Evolutionary conservation across 108 stramenopile species (phyloP), one percentile per base, ranked within the genome.

Genomic region (Epithemia pelagica): DNA sequence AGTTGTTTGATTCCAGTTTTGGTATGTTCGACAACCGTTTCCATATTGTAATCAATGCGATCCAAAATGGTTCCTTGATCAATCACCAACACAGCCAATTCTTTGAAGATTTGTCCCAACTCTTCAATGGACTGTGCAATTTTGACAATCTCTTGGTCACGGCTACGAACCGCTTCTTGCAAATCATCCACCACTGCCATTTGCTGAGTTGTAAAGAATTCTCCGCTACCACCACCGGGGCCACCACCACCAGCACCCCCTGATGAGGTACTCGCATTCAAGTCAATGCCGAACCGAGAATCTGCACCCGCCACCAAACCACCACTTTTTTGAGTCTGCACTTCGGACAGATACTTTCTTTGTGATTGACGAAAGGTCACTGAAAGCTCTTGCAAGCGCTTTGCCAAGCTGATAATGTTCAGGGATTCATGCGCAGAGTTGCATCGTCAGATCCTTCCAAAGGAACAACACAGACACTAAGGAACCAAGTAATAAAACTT

Each of bases 41-140:
- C 99, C 98, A 99, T 98, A 70, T 99, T 99, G 82, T 96, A 99
- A 74, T 99, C 99, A 66, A 99, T 99, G 10, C 99, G 90, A 83
- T 99, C 99, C 24, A 99, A 81, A 31, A 99, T 96, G 0, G 99
- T 99, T 0, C 99, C 99, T 71, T 99, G 99, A 76, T 99, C 99
- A 76, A 99, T 99, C 23, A 99, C 99, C 65, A 99, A 74, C 0
- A 99, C 98, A 0, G 97, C 97, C 32, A 99, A 78, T 77, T 99
- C 99, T 69, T 98, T 99, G 78, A 99, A 99, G 37, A 99, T 98
- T 1, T 86, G 64, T 5, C 96, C 94, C 26, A 99, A 74, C 71
- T 99, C 99, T 67, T 99, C 96, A 64, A 99, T 99, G 29, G 87
- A 90, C 58, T 91, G 85, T 0, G 97, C 98, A 72, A 99, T 99